These are phyloP conservation scores for Penicillium janthinellum DNA, from an alignment of 2,329 filamentous ascomycete genomes.

Conservation along the genomic window DNA sequence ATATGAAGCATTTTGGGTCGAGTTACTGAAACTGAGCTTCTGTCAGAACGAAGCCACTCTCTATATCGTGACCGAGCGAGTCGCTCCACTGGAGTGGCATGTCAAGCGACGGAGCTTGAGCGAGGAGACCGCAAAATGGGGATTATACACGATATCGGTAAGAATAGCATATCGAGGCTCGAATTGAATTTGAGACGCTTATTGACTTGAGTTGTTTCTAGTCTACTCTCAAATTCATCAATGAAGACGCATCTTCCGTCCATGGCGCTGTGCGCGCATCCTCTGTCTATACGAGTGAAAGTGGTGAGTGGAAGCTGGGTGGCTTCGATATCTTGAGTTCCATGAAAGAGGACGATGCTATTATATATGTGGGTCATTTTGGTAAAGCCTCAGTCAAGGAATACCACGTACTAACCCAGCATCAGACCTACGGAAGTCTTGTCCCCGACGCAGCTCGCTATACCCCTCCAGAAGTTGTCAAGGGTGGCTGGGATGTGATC, in stretches of 20 bases:
- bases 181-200: neutral
- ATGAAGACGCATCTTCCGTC: slow-evolving; percentile 86
- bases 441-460: slow-evolving; percentile 84
- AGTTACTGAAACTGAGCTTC: slow-evolving; percentile 15
- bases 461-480: slow-evolving; percentile 81
- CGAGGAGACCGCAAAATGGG: slow-evolving; percentile 96
- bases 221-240: slow-evolving; percentile 95
- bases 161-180: slow-evolving; percentile 12
- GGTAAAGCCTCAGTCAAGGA: neutral
- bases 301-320: slow-evolving; percentile 95
- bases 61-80: slow-evolving; percentile 90
- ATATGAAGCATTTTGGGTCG: neutral
- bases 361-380: slow-evolving; percentile 70
- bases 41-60: slow-evolving; percentile 85
- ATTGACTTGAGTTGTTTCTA: slow-evolving; percentile 37
- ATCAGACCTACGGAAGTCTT: slow-evolving; percentile 78
- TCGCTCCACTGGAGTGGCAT: slow-evolving; percentile 86
- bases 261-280: slow-evolving; percentile 84
- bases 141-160: slow-evolving; percentile 81
- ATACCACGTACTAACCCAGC: slow-evolving; percentile 15
- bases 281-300: slow-evolving; percentile 90
- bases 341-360: slow-evolving; percentile 91
- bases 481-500: slow-evolving; percentile 86
- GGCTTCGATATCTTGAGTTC: slow-evolving; percentile 93
- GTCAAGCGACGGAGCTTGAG: slow-evolving; percentile 83